Base-by-base conservation (phyloP, 208 protist species). In the Trypanosoma melophagium region DNA sequence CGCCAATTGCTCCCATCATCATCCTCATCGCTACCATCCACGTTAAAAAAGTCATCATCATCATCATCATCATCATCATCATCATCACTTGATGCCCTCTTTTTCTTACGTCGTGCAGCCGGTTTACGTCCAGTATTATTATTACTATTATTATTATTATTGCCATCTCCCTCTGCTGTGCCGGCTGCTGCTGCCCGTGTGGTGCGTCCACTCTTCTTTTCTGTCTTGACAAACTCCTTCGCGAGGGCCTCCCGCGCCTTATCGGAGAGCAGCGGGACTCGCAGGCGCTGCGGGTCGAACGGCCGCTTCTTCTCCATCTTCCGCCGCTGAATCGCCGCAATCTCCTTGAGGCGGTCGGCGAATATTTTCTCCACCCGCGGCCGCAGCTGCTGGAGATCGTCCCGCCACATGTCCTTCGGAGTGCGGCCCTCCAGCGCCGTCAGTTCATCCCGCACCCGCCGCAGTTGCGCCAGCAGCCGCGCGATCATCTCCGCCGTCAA, bases 401-500 rank as follows among this genome's bases (percentile, higher is more conserved):
- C 79, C 16, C 54, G 7, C 94, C 95, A 98, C 40, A 98, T 66
- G 14, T 97, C 81, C 60, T 89, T 89, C 1, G 89, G 83, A 4
- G 88, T 88, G 41, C 74, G 92, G 31, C 66, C 69, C 59, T 89
- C 69, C 65, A 99, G 84, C 14, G 40, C 13, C 21, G 87, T 77
- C 2, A 97, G 71, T 73, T 99, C 94, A 13, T 75, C 13, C 38
- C 80, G 71, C 28, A 94, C 95, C n/a, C 57, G 47, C 31, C 79
- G 72, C 60, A 91, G 72, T 84, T 99, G 86, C 47, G 80, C 79
- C 69, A 93, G 74, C 45, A 99, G 86, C 60, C 93, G 71, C 35
- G 94, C 79, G 21, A 99, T 97, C 80, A 96, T 94, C 84, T 99
- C 98, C 44, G 83, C 47, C 28, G 98, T 99, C 22, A 99, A 81